Percentiles rank a stretch among this genome's conserved stretches.
Evolutionary conservation across 306 rosid species (phyloP).

Genomic region (Fagus sylvatica): DNA sequence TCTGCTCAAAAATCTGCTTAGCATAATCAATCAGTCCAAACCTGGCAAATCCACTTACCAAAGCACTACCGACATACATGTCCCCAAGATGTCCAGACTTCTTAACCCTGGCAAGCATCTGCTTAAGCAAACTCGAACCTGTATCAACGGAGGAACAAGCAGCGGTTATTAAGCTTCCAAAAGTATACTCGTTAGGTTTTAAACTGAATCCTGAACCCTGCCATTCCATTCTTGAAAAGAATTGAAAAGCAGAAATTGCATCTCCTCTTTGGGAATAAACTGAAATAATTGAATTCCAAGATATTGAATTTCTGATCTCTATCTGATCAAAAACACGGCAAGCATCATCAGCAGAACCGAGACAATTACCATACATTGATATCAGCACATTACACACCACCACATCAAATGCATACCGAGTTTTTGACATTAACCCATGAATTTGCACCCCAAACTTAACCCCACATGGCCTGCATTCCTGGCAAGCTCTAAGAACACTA

Average conservation of each 20-base stretch:
- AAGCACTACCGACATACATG: conserved; percentile 86
- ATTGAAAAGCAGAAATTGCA: conserved; percentile 55
- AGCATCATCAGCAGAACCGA: conserved; percentile 54
- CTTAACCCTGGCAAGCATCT: conserved; percentile 57
- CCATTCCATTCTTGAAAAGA: conserved; percentile 66
- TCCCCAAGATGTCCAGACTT: conserved; percentile 63
- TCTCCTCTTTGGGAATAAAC: conserved; percentile 71
- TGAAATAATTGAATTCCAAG: conserved; percentile 89
- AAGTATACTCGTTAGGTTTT: conserved; percentile 76
- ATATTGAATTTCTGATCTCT: conserved; percentile 42
- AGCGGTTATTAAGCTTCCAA: conserved; percentile 73
- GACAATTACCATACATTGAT: conserved; percentile 71
- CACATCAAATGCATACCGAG: conserved; percentile 46
- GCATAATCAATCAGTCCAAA: conserved; percentile 56
- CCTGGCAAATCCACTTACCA: conserved; percentile 78
- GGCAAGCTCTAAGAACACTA: conserved; percentile 83
- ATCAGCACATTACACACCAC: conserved; percentile 69
- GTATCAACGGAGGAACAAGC: conserved; percentile 46
- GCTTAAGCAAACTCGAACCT: conserved; percentile 60
- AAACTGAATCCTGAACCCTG: conserved; percentile 32
- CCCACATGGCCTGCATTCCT: conserved; percentile 41
- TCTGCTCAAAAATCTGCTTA: conserved; percentile 60
- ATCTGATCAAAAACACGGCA: conserved; percentile 58
- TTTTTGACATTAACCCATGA: conserved; percentile 66
- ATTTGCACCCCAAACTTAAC: conserved; percentile 66